phyloP scores from a whole-genome alignment of 345 rosid species.

The Tarenaya hassleriana region DNA sequence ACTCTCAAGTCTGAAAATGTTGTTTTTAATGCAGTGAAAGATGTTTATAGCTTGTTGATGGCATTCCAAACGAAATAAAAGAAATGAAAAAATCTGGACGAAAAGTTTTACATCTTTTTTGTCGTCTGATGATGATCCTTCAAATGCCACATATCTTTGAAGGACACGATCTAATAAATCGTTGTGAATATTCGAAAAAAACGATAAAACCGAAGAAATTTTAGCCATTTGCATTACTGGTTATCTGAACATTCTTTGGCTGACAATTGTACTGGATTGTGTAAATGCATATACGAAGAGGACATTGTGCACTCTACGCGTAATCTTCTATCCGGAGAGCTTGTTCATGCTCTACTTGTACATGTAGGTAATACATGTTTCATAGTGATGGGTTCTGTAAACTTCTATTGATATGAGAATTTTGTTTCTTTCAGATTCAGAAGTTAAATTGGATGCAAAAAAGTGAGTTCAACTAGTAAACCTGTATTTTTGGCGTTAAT shows the following conservation, averaged over 20 bases:
- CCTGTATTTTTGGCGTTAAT: slow-evolving; percentile 14
- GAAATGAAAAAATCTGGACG: neutral
- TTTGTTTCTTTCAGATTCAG: slow-evolving; percentile 68
- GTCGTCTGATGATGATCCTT: neutral
- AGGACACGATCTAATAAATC: no score
- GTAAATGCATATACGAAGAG: slow-evolving; percentile 62
- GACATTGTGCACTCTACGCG: slow-evolving; percentile 80
- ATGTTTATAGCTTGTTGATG: no score
- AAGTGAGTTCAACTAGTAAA: slow-evolving; percentile 60
- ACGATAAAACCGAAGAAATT: no score
- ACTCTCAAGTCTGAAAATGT: no score
- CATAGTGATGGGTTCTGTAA: slow-evolving; percentile 16
- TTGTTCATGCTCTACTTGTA: slow-evolving; percentile 89
- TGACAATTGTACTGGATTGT: slow-evolving; percentile 10
- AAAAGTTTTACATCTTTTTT: slow-evolving; percentile 3
- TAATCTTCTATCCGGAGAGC: slow-evolving; percentile 87
- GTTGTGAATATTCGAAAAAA: no score
- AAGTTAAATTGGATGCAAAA: slow-evolving; percentile 89
- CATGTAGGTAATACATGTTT: slow-evolving; percentile 55
- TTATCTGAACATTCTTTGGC: neutral
- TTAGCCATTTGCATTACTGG: no score
- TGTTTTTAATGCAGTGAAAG: no score
- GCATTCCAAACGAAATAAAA: neutral
- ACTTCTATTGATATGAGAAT: slow-evolving; percentile 16
- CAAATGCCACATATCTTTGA: slow-evolving; percentile 6